Evolutionary conservation across 2,329 filamentous ascomycete genomes (phyloP).

Genomic region (Xylaria arbuscula): DNA sequence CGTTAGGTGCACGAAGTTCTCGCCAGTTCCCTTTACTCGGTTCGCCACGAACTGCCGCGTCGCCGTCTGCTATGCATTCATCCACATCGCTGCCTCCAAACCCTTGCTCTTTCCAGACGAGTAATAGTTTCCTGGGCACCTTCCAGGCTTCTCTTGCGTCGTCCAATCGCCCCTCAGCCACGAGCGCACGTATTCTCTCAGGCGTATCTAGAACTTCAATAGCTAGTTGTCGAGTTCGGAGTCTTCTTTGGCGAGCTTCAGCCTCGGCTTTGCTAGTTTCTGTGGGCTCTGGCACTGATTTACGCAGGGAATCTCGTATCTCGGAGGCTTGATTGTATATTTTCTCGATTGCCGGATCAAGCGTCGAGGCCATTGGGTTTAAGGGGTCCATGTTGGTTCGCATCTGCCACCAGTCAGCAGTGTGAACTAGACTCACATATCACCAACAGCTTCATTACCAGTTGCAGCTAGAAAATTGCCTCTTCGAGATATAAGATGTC

Average conservation of each 20-base stretch:
- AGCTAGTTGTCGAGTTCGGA: slow-evolving; percentile 66
- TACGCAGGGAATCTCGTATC: slow-evolving; percentile 64
- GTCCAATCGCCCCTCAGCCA: slow-evolving; percentile 68
- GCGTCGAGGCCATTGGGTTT: slow-evolving; percentile 77
- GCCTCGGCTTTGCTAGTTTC: slow-evolving; percentile 53
- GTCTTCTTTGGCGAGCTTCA: slow-evolving; percentile 50
- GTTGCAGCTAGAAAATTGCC: background rate
- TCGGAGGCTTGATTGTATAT: slow-evolving; percentile 73
- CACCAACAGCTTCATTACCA: background rate
- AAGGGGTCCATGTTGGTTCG: slow-evolving; percentile 82
- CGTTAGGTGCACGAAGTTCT: slow-evolving; percentile 31
- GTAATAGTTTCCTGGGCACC: slow-evolving; percentile 62
- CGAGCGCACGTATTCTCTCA: slow-evolving; percentile 66
- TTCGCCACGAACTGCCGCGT: slow-evolving; percentile 57
- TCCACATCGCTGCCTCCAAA: slow-evolving; percentile 66
- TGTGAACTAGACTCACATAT: background rate
- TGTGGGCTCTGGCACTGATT: slow-evolving; percentile 60
- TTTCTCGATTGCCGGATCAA: slow-evolving; percentile 78
- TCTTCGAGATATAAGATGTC: background rate
- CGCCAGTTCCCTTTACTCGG: slow-evolving; percentile 46
- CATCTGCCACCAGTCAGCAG: slow-evolving; percentile 64
- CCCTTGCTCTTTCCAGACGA: slow-evolving; percentile 65
- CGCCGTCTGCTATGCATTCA: slow-evolving; percentile 65
- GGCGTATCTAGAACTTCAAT: slow-evolving; percentile 72
- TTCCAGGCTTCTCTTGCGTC: slow-evolving; percentile 70